phyloP scores from a whole-genome alignment of 2,329 filamentous ascomycete species.

The Aspergillus sp. region DNA sequence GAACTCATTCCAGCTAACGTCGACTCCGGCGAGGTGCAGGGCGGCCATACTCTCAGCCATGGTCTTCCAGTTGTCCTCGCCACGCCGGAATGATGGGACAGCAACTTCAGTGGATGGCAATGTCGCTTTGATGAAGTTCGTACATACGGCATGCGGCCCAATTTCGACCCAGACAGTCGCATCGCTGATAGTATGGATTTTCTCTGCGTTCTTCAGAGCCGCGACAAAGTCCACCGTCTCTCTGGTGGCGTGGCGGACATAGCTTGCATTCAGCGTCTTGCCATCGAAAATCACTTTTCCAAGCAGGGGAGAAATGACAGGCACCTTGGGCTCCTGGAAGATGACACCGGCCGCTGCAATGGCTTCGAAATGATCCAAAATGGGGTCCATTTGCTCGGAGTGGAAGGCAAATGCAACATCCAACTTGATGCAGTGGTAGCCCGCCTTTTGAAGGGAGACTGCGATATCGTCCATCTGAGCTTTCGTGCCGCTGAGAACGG shows the following conservation, averaged over 20 bases:
- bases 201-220: conserved; percentile 60
- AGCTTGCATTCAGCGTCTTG: conserved; percentile 59
- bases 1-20: conserved; percentile 70
- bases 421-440: conserved; percentile 62
- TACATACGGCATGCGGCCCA: conserved; percentile 71
- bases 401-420: conserved; percentile 62
- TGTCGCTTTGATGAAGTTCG: conserved; percentile 66
- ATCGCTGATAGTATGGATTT: conserved; percentile 53
- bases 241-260: conserved; percentile 65
- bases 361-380: conserved; percentile 18
- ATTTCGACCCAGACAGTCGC: conserved; percentile 72
- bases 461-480: conserved; percentile 58
- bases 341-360: conserved; percentile 37
- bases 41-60: conserved; percentile 58
- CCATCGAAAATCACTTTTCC: conserved; percentile 57
- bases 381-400: conserved; percentile 18
- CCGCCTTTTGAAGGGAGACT: conserved; percentile 50
- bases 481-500: conserved; percentile 65
- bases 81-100: conserved; percentile 62
- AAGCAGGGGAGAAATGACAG: conserved; percentile 68
- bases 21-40: conserved; percentile 62
- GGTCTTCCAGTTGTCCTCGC: conserved; percentile 65
- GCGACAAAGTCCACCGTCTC: conserved; percentile 69
- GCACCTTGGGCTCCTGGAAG: conserved; percentile 61
- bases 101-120: conserved; percentile 56